Evolutionary conservation across 208 protist genomes (phyloP).

Genomic region (Crithidia sp.): DNA sequence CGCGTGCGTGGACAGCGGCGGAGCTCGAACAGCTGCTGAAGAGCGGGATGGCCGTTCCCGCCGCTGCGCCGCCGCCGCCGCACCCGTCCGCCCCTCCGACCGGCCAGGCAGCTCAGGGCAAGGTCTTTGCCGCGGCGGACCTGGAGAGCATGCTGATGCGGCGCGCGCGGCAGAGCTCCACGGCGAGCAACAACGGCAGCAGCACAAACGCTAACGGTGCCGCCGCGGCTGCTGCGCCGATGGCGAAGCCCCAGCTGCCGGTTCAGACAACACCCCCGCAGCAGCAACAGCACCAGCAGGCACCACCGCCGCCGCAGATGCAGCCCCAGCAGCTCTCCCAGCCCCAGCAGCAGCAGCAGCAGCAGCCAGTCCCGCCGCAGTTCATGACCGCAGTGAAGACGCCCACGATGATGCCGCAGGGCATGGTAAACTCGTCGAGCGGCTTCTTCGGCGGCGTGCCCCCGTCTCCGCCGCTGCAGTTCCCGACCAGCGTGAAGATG

Average conservation of each 20-base stretch:
- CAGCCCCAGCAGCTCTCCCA: background rate
- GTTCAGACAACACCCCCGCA: constrained; percentile 22
- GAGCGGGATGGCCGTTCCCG: constrained; percentile 21
- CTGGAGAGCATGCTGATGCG: constrained; percentile 63
- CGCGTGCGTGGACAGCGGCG: constrained; percentile 49
- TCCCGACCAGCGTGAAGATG: constrained; percentile 19
- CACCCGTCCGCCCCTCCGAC: background rate
- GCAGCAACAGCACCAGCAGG: constrained; percentile 13
- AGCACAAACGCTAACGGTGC: too few relatives aligned
- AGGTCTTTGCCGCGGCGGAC: constrained; percentile 53
- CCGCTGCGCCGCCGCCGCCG: constrained; percentile 1
- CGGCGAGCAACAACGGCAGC: background rate
- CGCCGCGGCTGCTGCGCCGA: too few relatives aligned
- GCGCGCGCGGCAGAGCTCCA: constrained; percentile 38
- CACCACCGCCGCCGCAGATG: background rate
- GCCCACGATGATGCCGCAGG: constrained; percentile 14
- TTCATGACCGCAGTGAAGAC: constrained; percentile 22
- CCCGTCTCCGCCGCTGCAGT: constrained; percentile 27
- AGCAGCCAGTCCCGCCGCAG: constrained; percentile 15
- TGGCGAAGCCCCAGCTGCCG: constrained; percentile 16
- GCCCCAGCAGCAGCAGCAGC: constrained; percentile 6
- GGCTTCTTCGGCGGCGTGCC: constrained; percentile 10
- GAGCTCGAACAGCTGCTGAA: constrained; percentile 69
- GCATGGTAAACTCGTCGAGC: constrained; percentile 1
- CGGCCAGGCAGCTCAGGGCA: constrained; percentile 4